These are phyloP conservation scores for Saturnispora mendoncae DNA, from an alignment of 805 yeast species.

Conservation along the genomic window DNA sequence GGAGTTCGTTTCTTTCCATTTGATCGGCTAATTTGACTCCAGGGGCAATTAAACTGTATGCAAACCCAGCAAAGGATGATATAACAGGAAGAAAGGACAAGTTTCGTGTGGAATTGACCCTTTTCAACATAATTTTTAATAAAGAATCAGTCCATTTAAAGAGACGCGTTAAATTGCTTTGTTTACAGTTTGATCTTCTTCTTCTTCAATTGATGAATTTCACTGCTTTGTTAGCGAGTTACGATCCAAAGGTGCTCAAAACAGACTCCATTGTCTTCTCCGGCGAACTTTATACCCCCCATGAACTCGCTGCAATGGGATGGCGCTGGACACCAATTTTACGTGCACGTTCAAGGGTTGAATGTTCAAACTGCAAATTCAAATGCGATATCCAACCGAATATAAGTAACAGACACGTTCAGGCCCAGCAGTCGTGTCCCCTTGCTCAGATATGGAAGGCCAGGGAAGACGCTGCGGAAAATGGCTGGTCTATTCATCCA, in stretches of 20 bases:
- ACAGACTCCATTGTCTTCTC: not conserved
- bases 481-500: not conserved
- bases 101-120: not conserved
- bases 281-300: conserved; percentile 1
- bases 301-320: conserved; percentile 11
- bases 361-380: conserved; percentile 10
- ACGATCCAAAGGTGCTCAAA: not conserved
- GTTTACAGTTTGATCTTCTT: not conserved
- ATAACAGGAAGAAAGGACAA: not conserved
- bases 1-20: conserved; percentile 45
- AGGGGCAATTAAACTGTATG: conserved; percentile 23
- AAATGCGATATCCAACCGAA: conserved; percentile 6
- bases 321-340: conserved; percentile 11
- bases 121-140: not conserved
- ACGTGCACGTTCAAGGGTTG: conserved; percentile 7
- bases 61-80: conserved; percentile 1
- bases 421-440: conserved; percentile 7
- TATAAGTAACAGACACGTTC: conserved; percentile 7
- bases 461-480: not conserved
- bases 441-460: conserved; percentile 10
- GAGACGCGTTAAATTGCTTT: not conserved
- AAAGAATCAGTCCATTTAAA: not conserved
- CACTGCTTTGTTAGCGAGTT: not conserved
- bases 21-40: conserved; percentile 49
- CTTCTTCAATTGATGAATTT: not conserved